These are phyloP conservation scores for Glonium stellatum DNA, from an alignment of 495 filamentous ascomycete genomes.

Conservation along the genomic window DNA sequence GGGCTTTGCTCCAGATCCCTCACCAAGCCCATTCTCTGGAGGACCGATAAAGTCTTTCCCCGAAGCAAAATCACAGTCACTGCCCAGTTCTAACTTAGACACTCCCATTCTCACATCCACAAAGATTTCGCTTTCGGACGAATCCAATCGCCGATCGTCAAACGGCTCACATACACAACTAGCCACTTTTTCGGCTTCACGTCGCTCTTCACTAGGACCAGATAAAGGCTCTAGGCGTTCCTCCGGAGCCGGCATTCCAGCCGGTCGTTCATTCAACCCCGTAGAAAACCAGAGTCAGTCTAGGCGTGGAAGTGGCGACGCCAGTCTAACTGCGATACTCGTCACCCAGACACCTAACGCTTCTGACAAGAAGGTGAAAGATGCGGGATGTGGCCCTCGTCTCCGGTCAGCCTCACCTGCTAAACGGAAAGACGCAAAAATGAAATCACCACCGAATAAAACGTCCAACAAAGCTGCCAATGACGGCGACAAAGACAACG, in stretches of 20 bases:
- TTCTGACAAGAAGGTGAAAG: conserved; percentile 9
- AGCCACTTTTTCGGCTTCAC: conserved; percentile 7
- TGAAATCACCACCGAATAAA: conserved; percentile 11
- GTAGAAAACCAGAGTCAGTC: conserved; percentile 25
- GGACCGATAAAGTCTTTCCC: neutral
- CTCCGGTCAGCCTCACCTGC: conserved; percentile 3
- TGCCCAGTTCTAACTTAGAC: neutral
- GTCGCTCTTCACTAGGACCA: conserved; percentile 15
- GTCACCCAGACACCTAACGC: conserved; percentile 18
- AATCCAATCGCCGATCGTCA: conserved; percentile 10
- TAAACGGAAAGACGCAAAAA: conserved; percentile 21
- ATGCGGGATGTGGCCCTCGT: neutral
- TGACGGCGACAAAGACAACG: conserved; percentile 15
- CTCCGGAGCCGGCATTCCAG: conserved; percentile 17
- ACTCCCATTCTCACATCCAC: neutral
- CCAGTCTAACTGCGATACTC: conserved; percentile 26
- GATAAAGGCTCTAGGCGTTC: conserved; percentile 21
- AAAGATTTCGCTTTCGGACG: neutral
- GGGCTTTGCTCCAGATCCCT: conserved; percentile 10
- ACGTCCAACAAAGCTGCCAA: neutral
- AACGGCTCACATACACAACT: conserved; percentile 11
- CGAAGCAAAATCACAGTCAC: neutral
- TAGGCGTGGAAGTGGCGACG: conserved; percentile 25
- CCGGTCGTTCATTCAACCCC: neutral
- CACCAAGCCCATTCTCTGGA: conserved; percentile 23